phyloP scores from a whole-genome alignment of 2,329 filamentous ascomycete species.

The Fonsecaea nubica region DNA sequence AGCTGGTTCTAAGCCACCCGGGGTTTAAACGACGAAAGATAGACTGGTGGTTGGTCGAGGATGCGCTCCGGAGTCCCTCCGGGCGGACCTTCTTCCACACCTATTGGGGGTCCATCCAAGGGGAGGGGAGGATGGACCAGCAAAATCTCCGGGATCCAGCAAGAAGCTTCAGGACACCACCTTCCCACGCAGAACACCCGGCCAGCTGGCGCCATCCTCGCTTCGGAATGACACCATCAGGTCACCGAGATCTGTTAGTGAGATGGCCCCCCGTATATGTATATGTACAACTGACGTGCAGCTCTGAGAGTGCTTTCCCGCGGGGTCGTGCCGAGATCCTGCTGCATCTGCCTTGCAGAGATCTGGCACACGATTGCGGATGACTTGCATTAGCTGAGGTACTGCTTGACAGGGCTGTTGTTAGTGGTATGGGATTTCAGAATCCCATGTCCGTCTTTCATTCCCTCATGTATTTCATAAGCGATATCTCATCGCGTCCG shows the following conservation, averaged over 20 bases:
- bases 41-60: slow-evolving; percentile 9
- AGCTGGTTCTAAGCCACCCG: background rate
- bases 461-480: background rate
- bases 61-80: slow-evolving; percentile 18
- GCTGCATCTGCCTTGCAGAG: slow-evolving; percentile 8
- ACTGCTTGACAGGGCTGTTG: slow-evolving; percentile 1
- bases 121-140: slow-evolving; percentile 7
- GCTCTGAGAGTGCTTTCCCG: slow-evolving; percentile 2
- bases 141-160: slow-evolving; percentile 11
- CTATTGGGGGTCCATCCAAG: background rate
- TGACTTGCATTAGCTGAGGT: slow-evolving; percentile 16
- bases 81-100: slow-evolving; percentile 17
- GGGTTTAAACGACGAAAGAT: slow-evolving; percentile 6
- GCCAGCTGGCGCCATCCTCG: slow-evolving; percentile 7
- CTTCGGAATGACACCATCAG: background rate
- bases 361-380: slow-evolving; percentile 12
- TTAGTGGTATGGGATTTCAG: slow-evolving; percentile 4
- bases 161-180: slow-evolving; percentile 4
- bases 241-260: slow-evolving; percentile 1
- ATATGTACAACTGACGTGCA: slow-evolving; percentile 21
- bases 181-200: slow-evolving; percentile 10
- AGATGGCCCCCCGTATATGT: slow-evolving; percentile 8
- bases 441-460: background rate
- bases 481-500: background rate
- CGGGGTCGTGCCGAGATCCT: slow-evolving; percentile 5